These are phyloP conservation scores for Erythrobasidium hasegawianum DNA, from an alignment of 1,284 basidiomycete species.

Conservation along the genomic window DNA sequence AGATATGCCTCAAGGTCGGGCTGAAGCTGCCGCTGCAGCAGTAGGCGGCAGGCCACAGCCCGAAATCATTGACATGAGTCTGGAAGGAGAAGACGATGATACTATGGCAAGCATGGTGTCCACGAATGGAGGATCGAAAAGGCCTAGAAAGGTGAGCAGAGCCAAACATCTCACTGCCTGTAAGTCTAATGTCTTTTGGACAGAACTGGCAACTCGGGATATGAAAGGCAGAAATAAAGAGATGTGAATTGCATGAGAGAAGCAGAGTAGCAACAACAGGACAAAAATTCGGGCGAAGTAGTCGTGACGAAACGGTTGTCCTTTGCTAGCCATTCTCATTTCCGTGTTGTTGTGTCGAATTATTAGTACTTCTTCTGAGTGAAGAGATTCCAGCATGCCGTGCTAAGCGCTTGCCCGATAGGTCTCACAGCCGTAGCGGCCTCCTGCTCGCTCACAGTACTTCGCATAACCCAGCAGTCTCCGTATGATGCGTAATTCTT, in stretches of 20 bases:
- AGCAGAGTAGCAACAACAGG: not conserved
- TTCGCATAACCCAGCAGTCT: slow-evolving; percentile 33
- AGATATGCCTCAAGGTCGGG: not conserved
- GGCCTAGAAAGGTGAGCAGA: slow-evolving; percentile 26
- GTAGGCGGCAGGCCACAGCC: not conserved
- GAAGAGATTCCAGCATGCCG: slow-evolving; percentile 30
- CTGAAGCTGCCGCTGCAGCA: not conserved
- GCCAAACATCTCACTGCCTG: too few relatives aligned
- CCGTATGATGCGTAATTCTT: slow-evolving; percentile 12
- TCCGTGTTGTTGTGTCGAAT: not conserved
- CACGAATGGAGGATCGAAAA: slow-evolving; percentile 10
- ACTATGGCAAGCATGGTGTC: slow-evolving; percentile 4
- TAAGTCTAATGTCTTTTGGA: too few relatives aligned
- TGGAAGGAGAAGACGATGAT: slow-evolving; percentile 23
- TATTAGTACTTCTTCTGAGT: slow-evolving; percentile 18
- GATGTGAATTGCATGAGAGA: slow-evolving; percentile 2
- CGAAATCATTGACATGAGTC: slow-evolving; percentile 26
- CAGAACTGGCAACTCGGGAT: not conserved
- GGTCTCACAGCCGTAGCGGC: slow-evolving; percentile 12
- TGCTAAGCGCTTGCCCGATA: slow-evolving; percentile 30
- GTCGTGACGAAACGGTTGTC: too few relatives aligned
- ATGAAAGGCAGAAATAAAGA: not conserved
- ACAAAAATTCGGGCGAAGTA: too few relatives aligned
- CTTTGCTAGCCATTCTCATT: too few relatives aligned
- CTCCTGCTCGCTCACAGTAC: slow-evolving; percentile 4